Conservation (phyloP, 2,329 filamentous ascomycete species). For the Alternaria hordeiaustralica region DNA sequence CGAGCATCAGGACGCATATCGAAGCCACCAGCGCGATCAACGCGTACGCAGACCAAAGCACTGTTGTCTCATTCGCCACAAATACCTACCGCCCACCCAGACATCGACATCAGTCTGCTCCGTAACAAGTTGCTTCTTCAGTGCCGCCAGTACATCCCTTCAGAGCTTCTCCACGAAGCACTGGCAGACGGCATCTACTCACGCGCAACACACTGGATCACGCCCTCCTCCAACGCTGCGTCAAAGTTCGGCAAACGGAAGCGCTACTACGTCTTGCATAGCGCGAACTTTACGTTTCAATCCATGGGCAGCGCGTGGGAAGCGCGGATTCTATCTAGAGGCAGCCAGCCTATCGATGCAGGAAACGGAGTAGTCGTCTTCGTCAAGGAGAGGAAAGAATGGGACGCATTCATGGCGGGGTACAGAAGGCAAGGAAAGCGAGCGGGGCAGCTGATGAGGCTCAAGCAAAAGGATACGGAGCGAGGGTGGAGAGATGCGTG, state of each 20-base stretch:
- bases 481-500: constrained; percentile 30
- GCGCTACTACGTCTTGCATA: constrained; percentile 33
- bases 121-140: constrained; percentile 36
- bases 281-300: constrained; percentile 24
- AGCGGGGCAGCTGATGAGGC: constrained; percentile 27
- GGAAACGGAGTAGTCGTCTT: constrained; percentile 34
- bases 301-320: constrained; percentile 29
- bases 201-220: constrained; percentile 32
- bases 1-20: constrained; percentile 24
- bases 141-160: constrained; percentile 29
- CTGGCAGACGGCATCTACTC: constrained; percentile 35
- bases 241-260: constrained; percentile 27
- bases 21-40: constrained; percentile 27
- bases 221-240: constrained; percentile 20
- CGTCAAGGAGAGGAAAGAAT: constrained; percentile 32
- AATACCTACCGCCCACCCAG: constrained; percentile 29
- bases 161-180: constrained; percentile 24
- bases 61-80: constrained; percentile 32
- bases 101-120: constrained; percentile 34
- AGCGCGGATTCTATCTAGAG: constrained; percentile 27
- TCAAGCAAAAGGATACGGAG: constrained; percentile 29
- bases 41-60: constrained; percentile 25
- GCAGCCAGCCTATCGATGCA: constrained; percentile 30
- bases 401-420: constrained; percentile 31
- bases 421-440: constrained; percentile 31